phyloP scores from a whole-genome alignment of 768 basidiomycete genomes.

The Peribolospora baueri region DNA sequence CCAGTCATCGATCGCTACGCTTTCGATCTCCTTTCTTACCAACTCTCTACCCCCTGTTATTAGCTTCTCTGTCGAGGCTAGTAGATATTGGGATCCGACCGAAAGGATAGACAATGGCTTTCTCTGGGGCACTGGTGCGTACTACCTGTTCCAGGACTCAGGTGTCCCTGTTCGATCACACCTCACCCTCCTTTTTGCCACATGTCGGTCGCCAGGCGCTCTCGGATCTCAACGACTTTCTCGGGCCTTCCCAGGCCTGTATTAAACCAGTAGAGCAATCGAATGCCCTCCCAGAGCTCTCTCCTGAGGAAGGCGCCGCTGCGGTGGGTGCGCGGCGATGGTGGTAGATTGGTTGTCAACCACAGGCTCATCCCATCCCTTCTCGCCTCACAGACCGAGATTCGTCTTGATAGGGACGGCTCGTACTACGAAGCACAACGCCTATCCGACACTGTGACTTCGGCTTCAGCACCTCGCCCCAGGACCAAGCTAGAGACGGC shows the following conservation, averaged over 20 bases:
- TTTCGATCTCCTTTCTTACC: too few relatives aligned
- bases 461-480: slow-evolving; percentile 7
- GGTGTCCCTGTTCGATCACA: neutral
- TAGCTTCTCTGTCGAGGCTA: too few relatives aligned
- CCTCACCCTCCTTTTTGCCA: slow-evolving; percentile 4
- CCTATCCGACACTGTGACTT: slow-evolving; percentile 16
- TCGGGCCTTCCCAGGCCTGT: slow-evolving; percentile 85
- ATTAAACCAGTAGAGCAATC: slow-evolving; percentile 69
- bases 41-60: too few relatives aligned
- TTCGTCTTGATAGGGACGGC: slow-evolving; percentile 56
- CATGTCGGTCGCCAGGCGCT: slow-evolving; percentile 33
- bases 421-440: slow-evolving; percentile 49
- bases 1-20: too few relatives aligned
- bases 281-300: slow-evolving; percentile 15
- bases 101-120: slow-evolving; percentile 34
- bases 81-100: too few relatives aligned
- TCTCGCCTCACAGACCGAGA: slow-evolving; percentile 47
- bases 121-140: slow-evolving; percentile 62
- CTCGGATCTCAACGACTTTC: slow-evolving; percentile 89
- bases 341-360: neutral
- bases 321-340: slow-evolving; percentile 1
- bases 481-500: slow-evolving; percentile 59
- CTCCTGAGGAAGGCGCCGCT: slow-evolving; percentile 10
- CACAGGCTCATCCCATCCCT: neutral
- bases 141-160: neutral